A percentile compares a stretch with the other conserved stretches of the same genome.
phyloP scores from a whole-genome alignment of 345 rosid species.

The Cochlearia excelsa region DNA sequence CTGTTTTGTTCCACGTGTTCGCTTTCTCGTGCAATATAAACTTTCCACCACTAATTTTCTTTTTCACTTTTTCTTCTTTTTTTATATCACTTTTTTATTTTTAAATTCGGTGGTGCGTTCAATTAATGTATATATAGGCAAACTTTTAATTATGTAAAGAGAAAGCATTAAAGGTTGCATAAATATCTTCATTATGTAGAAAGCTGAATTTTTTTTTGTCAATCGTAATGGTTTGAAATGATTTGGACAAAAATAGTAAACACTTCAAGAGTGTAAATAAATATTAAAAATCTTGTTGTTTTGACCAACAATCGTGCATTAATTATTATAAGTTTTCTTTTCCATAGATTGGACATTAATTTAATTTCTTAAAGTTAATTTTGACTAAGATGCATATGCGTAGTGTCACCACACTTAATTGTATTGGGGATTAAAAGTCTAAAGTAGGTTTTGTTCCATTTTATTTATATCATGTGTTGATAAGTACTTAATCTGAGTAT shows the following conservation, averaged over 20 bases:
- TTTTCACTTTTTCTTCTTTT: conserved; percentile 3
- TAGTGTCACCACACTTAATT: too few species aligned
- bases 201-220: background rate
- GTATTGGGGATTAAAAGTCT: background rate
- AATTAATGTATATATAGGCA: conserved; percentile 16
- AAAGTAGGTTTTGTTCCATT: background rate
- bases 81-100: background rate
- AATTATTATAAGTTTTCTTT: too few species aligned
- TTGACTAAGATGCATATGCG: conserved; percentile 1
- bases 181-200: conserved; percentile 8
- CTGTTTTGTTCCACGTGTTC: conserved; percentile 32
- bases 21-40: conserved; percentile 32
- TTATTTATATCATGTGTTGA: background rate
- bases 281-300: too few species aligned
- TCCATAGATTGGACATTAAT: background rate
- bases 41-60: conserved; percentile 33
- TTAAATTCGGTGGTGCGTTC: conserved; percentile 22
- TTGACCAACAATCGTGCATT: too few species aligned
- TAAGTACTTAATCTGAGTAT: background rate
- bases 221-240: background rate
- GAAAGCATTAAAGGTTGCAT: conserved; percentile 19
- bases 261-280: too few species aligned
- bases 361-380: background rate
- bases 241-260: background rate
- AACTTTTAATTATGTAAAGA: conserved; percentile 13